Conservation (phyloP, 345 rosid species). For the Populus nigra region DNA sequence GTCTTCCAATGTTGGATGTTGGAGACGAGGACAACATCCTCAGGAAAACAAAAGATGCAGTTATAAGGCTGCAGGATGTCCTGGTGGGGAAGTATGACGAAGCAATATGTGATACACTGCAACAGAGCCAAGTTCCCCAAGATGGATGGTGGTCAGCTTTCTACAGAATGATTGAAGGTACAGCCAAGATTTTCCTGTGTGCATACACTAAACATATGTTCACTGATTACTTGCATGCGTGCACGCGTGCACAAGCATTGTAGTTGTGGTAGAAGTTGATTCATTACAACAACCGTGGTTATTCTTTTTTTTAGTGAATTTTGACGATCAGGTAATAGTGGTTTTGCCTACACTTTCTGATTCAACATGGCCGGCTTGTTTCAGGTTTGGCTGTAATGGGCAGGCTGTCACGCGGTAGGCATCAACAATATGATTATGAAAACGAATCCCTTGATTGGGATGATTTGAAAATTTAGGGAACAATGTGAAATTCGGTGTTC, state of each 20-base stretch:
- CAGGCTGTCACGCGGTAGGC: slow-evolving; percentile 50
- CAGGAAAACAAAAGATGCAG: slow-evolving; percentile 75
- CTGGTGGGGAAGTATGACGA: slow-evolving; percentile 76
- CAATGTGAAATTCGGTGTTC: background rate
- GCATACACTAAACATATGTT: background rate
- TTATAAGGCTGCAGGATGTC: slow-evolving; percentile 63
- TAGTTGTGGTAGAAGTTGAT: background rate
- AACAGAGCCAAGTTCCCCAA: slow-evolving; percentile 46
- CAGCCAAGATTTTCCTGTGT: background rate
- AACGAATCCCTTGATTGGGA: slow-evolving; percentile 55
- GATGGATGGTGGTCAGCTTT: slow-evolving; percentile 93
- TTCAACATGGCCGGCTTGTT: slow-evolving; percentile 10
- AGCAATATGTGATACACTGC: slow-evolving; percentile 52
- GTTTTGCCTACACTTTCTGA: background rate
- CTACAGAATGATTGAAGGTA: slow-evolving; percentile 88
- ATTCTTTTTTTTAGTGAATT: background rate
- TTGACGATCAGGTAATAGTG: background rate
- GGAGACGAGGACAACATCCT: slow-evolving; percentile 56
- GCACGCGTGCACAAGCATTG: background rate
- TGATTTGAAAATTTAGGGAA: slow-evolving; percentile 35
- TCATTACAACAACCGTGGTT: background rate
- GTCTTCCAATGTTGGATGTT: slow-evolving; percentile 53
- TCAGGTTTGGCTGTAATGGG: slow-evolving; percentile 82
- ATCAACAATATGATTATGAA: slow-evolving; percentile 38
- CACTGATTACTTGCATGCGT: background rate